Percentiles rank a stretch among this genome's conserved stretches.
Conservation (phyloP, 495 filamentous ascomycete species). For the Margaritispora aquatica region DNA sequence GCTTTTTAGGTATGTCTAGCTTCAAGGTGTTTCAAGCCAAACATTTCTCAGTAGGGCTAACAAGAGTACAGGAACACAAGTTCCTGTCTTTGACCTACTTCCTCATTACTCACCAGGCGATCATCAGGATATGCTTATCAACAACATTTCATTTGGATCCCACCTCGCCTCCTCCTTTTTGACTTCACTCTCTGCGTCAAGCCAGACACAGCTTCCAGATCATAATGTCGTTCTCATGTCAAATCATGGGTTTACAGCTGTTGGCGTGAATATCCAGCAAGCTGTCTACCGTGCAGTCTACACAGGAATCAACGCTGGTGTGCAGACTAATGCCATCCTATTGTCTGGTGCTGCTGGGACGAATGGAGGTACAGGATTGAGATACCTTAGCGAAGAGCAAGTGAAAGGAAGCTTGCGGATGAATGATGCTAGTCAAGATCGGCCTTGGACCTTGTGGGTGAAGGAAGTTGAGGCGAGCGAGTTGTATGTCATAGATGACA, state of each 20-base stretch:
- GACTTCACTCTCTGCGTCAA: not conserved
- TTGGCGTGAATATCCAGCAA: constrained; percentile 31
- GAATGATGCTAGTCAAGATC: constrained; percentile 20
- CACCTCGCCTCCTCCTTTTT: constrained; percentile 24
- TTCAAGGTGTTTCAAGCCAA: too few relatives aligned
- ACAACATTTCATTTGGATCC: constrained; percentile 26
- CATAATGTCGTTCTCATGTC: constrained; percentile 40
- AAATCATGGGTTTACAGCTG: constrained; percentile 41
- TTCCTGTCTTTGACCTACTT: constrained; percentile 32
- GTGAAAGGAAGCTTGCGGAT: constrained; percentile 16
- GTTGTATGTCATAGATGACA: too few relatives aligned
- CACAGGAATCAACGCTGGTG: constrained; percentile 36
- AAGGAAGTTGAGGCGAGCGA: constrained; percentile 31
- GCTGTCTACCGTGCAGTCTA: constrained; percentile 39
- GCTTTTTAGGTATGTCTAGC: constrained; percentile 30
- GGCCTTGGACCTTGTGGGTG: constrained; percentile 38
- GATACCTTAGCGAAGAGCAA: constrained; percentile 28
- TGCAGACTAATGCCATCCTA: constrained; percentile 31
- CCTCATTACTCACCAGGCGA: constrained; percentile 21
- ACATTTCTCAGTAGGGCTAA: too few relatives aligned
- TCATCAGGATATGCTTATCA: constrained; percentile 37
- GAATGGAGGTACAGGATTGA: not conserved
- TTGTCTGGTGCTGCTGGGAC: constrained; percentile 13
- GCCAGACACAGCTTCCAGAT: not conserved
- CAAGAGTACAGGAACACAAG: constrained; percentile 8